Evolutionary conservation across 345 rosid species (phyloP).

Genomic region (rapeseed (Brassica napus)): DNA sequence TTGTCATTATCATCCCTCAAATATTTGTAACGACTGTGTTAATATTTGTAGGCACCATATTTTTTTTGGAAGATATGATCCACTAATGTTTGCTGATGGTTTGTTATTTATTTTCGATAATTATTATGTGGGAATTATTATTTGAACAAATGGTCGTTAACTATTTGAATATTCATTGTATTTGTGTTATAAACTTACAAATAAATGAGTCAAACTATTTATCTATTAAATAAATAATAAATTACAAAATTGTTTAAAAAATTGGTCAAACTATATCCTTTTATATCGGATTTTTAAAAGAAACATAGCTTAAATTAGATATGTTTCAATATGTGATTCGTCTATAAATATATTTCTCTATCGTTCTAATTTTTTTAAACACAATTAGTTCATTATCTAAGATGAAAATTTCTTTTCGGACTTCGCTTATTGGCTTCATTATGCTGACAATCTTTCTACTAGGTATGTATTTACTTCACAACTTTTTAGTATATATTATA

Average conservation of each 20-base stretch:
- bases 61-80: not conserved
- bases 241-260: not conserved
- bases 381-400: not conserved
- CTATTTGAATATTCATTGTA: not conserved
- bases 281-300: no score
- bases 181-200: not conserved
- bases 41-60: not conserved
- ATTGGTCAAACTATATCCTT: not conserved
- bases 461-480: not conserved
- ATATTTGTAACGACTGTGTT: not conserved
- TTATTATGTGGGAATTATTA: not conserved
- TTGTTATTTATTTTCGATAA: not conserved
- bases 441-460: not conserved
- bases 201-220: not conserved
- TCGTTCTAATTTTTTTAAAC: not conserved
- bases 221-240: no score
- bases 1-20: not conserved
- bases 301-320: not conserved
- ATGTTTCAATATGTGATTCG: not conserved
- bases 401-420: not conserved
- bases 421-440: not conserved
- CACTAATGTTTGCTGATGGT: not conserved
- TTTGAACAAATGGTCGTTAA: not conserved
- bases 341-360: not conserved
- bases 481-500: not conserved